phyloP scores from a whole-genome alignment of 2,329 filamentous ascomycete genomes.

The Trichophyton mentagrophytes region DNA sequence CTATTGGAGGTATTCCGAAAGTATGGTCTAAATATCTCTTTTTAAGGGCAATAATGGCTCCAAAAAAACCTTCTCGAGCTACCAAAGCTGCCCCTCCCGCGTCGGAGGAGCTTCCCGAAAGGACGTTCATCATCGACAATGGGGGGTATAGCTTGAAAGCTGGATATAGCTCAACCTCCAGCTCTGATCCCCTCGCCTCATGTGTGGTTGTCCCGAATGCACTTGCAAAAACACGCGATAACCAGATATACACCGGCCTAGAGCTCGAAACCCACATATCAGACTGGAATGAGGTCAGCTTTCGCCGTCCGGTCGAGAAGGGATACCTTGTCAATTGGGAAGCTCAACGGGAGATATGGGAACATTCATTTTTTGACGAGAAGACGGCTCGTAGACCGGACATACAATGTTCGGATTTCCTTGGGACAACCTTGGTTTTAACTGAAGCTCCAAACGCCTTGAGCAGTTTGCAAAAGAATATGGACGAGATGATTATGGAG shows the following conservation, averaged over 20 bases:
- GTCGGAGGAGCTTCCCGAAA: slow-evolving; percentile 41
- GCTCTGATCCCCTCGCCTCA: slow-evolving; percentile 28
- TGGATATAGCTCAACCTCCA: slow-evolving; percentile 44
- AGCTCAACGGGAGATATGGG: slow-evolving; percentile 89
- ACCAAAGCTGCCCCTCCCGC: slow-evolving; percentile 42
- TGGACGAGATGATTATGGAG: slow-evolving; percentile 94
- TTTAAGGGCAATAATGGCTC: slow-evolving; percentile 4
- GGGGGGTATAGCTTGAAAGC: slow-evolving; percentile 86
- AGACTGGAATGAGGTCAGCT: slow-evolving; percentile 80
- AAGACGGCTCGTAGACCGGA: slow-evolving; percentile 45
- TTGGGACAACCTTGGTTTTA: slow-evolving; percentile 70
- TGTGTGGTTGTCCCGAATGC: slow-evolving; percentile 76
- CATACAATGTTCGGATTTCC: slow-evolving; percentile 44
- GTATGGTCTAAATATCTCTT: neutral
- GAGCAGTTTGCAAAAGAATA: slow-evolving; percentile 69
- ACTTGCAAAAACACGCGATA: slow-evolving; percentile 69
- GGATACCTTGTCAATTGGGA: slow-evolving; percentile 97
- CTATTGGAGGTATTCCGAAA: neutral
- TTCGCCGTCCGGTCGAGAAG: slow-evolving; percentile 82
- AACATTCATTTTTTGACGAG: slow-evolving; percentile 66
- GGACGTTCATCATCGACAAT: slow-evolving; percentile 83
- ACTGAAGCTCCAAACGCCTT: slow-evolving; percentile 77
- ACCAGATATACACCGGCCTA: slow-evolving; percentile 64
- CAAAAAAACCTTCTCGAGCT: slow-evolving; percentile 21
- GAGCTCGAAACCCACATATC: slow-evolving; percentile 60